Evolutionary conservation across 768 basidiomycete genomes (phyloP).

Genomic region (Galerina sulciceps): DNA sequence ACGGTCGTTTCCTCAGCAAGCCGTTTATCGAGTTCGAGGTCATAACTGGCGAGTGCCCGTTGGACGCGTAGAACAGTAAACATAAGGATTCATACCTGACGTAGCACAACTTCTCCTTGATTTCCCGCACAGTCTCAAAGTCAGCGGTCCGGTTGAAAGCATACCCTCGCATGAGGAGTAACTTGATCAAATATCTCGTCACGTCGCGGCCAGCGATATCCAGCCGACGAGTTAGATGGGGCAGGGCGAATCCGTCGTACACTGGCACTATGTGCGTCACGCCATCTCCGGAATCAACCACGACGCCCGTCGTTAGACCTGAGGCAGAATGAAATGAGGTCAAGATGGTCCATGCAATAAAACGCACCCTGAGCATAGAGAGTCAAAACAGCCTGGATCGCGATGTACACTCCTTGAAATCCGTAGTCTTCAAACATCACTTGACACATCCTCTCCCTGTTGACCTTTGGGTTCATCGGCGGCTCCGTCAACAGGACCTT

Average conservation of each 20-base stretch:
- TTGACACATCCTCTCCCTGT: constrained; percentile 92
- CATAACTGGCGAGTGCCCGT: constrained; percentile 64
- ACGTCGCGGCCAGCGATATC: constrained; percentile 99
- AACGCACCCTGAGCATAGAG: constrained; percentile 94
- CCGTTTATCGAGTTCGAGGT: constrained; percentile 93
- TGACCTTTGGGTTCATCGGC: constrained; percentile 97
- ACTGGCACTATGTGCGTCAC: constrained; percentile 99
- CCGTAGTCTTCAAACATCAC: constrained; percentile 99
- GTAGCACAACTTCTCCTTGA: constrained; percentile 99
- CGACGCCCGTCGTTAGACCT: constrained; percentile 98
- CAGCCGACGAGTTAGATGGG: constrained; percentile 90
- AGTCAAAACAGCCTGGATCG: constrained; percentile 98
- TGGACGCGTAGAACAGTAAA: neutral
- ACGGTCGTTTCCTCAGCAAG: constrained; percentile 96
- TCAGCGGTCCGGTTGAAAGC: constrained; percentile 99
- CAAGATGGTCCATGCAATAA: constrained; percentile 1
- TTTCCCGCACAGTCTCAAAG: constrained; percentile 98
- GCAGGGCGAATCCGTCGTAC: constrained; percentile 95
- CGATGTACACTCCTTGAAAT: constrained; percentile 94
- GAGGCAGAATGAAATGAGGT: neutral
- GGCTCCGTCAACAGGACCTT: constrained; percentile 97
- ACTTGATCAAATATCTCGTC: constrained; percentile 97
- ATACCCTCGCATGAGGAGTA: constrained; percentile 99
- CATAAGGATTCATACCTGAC: constrained; percentile 63
- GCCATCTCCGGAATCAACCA: constrained; percentile 99